Percentiles rank a stretch among this genome's conserved stretches.
phyloP scores from a whole-genome alignment of 257 asterid species.

The Solanum clarkiae region DNA sequence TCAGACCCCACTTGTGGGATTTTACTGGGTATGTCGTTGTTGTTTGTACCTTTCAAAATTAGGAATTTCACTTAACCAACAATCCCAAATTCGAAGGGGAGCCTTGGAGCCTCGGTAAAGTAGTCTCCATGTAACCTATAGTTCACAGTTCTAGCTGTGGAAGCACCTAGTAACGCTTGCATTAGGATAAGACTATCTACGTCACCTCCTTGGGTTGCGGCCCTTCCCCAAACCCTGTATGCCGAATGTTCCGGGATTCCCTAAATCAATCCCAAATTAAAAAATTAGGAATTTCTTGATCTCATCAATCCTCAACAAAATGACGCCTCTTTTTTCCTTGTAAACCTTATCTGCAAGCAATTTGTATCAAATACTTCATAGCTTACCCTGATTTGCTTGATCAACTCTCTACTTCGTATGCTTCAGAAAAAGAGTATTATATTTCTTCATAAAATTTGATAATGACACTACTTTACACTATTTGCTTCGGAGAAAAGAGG shows the following conservation, averaged over 20 bases:
- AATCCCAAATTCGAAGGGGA: not conserved
- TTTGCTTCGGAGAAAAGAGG: not conserved
- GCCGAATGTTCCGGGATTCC: not conserved
- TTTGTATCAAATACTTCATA: not conserved
- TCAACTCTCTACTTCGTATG: not conserved
- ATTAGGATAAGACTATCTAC: not conserved
- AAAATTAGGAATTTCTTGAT: not conserved
- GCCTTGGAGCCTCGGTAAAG: not conserved
- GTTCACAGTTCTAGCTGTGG: not conserved
- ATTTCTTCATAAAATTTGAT: not conserved
- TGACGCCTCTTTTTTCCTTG: not conserved
- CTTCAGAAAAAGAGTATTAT: not conserved
- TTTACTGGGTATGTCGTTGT: no score
- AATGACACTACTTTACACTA: not conserved
- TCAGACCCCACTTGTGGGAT: no score
- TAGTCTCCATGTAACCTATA: not conserved
- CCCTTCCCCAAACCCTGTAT: not conserved
- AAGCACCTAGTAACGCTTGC: not conserved
- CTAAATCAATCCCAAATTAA: not conserved
- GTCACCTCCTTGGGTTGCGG: not conserved
- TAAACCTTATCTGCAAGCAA: not conserved
- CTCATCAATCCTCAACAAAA: not conserved
- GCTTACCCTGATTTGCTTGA: not conserved
- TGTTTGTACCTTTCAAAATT: not conserved
- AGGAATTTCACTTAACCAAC: not conserved